phyloP scores from a whole-genome alignment of 1,139 yeast genomes.

The Zygoascus hellenicus region DNA sequence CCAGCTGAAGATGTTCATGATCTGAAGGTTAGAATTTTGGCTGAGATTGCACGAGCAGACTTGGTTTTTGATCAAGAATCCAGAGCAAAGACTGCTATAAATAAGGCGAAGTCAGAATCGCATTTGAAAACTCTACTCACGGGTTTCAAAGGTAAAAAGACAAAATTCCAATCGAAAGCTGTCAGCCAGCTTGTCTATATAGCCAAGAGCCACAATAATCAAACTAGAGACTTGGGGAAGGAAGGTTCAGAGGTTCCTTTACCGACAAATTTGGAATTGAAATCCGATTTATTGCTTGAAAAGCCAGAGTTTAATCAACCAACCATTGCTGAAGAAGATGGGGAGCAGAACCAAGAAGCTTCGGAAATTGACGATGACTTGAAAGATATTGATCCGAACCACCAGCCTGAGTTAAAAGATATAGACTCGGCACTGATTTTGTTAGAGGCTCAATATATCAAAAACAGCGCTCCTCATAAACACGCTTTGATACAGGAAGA shows the following conservation, averaged over 20 bases:
- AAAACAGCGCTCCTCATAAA: constrained; percentile 65
- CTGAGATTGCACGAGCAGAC: constrained; percentile 58
- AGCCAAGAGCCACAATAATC: constrained; percentile 49
- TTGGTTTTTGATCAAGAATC: constrained; percentile 52
- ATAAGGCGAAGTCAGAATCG: constrained; percentile 48
- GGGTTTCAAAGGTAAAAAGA: constrained; percentile 84
- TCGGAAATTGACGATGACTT: constrained; percentile 60
- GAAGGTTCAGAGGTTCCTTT: constrained; percentile 27
- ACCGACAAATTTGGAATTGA: constrained; percentile 45
- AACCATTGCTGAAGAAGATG: constrained; percentile 28
- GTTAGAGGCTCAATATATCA: constrained; percentile 57
- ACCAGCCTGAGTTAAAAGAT: constrained; percentile 67
- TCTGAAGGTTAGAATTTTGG: constrained; percentile 37
- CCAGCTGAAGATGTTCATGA: constrained; percentile 22
- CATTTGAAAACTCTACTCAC: constrained; percentile 63
- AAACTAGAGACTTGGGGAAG: constrained; percentile 34
- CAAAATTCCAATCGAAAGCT: constrained; percentile 70
- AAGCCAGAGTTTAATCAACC: constrained; percentile 50
- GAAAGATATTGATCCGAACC: constrained; percentile 63
- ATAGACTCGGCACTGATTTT: constrained; percentile 69
- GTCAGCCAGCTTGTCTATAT: constrained; percentile 72
- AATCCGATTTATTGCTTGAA: constrained; percentile 77
- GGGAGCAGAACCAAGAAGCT: constrained; percentile 33
- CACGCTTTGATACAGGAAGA: constrained; percentile 77
- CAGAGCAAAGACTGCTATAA: constrained; percentile 52